These are phyloP conservation scores for Truncatella angustata DNA, from an alignment of 2,329 filamentous ascomycete genomes.

Conservation along the genomic window DNA sequence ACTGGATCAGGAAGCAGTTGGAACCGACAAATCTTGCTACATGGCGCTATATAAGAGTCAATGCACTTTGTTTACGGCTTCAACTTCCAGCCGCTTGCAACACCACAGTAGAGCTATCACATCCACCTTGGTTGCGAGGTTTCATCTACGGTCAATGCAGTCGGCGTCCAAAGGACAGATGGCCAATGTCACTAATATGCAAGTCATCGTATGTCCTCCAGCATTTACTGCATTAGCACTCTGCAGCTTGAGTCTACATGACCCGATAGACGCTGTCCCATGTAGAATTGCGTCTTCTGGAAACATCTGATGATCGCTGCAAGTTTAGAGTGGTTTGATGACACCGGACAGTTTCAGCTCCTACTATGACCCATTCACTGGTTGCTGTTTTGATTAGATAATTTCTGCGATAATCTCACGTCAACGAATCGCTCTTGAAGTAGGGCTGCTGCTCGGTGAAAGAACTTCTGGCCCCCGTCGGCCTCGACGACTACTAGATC, in stretches of 20 bases:
- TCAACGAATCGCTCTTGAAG: constrained; percentile 3
- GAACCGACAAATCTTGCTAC: constrained; percentile 6
- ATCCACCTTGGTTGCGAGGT: neutral
- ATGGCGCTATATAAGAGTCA: neutral
- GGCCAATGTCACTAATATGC: neutral
- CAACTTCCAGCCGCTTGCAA: neutral
- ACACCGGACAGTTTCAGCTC: too few species aligned
- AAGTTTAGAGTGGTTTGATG: neutral
- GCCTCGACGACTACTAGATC: neutral
- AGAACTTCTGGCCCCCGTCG: neutral
- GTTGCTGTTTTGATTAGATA: neutral
- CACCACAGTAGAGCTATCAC: neutral
- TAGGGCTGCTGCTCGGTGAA: too few species aligned
- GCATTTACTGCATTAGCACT: constrained; percentile 5
- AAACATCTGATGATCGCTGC: neutral
- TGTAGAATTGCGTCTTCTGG: neutral
- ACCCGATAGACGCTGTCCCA: neutral
- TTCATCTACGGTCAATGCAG: neutral
- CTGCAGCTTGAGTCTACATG: neutral
- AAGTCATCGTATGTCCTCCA: constrained; percentile 6
- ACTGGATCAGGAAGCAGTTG: constrained; percentile 1
- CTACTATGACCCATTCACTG: neutral
- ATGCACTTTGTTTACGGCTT: constrained; percentile 1
- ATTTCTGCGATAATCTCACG: constrained; percentile 5
- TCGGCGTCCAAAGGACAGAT: neutral